Evolutionary conservation across 2,329 filamentous ascomycete genomes (phyloP), one percentile per base, ranked within the genome.

Genomic region (Colletotrichum sp.): DNA sequence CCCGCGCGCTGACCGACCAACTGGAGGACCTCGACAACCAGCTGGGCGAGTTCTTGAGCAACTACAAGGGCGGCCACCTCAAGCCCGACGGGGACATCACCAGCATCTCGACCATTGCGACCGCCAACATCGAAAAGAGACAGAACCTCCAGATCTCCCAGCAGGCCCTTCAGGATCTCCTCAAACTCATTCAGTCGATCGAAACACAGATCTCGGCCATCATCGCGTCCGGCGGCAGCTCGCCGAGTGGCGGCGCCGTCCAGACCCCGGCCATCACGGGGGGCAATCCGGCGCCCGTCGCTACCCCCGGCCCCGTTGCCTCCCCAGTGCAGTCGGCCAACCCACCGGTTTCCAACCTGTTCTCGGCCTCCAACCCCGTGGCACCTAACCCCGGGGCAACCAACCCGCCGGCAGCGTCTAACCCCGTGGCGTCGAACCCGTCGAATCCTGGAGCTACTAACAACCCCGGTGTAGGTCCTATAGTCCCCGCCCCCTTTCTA

Each of bases 121-220:
- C 59, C 27, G 38, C 38, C 21, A 43, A 34, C 21, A 68, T 69
- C 38, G 69, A 31, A 11, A 68, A 73, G 72, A 69, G 70, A 33
- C 64, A 72, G 33, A 54, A 36, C 59, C 27, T 72, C 33, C 65
- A 58, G 54, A 69, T 73, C 8, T 51, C 68, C 13, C 21, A 38
- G 27, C 43, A 72, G 31, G 69, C 58, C 15, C 47, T 74, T 16
- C 68, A 72, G 29, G 47, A 72, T n/a, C 72, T 74, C 21, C 13
- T 72, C 8, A 72, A 21, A 13, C 72, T 74, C 63, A 74, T 74
- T 36, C 68, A 72, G 57, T 72, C 72, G 12, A 74, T 74, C 31
- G 72, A 66, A 29, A 47, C 43, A 18, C 72, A 74, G 34, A 13
- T 74, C 58, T 12, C 57, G 21, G 36, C 69, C n/a, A 66, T 74